Evolutionary conservation across 768 basidiomycete genomes (phyloP), one percentile per base, ranked within the genome.

Genomic region (Rhodotorula paludigena): DNA sequence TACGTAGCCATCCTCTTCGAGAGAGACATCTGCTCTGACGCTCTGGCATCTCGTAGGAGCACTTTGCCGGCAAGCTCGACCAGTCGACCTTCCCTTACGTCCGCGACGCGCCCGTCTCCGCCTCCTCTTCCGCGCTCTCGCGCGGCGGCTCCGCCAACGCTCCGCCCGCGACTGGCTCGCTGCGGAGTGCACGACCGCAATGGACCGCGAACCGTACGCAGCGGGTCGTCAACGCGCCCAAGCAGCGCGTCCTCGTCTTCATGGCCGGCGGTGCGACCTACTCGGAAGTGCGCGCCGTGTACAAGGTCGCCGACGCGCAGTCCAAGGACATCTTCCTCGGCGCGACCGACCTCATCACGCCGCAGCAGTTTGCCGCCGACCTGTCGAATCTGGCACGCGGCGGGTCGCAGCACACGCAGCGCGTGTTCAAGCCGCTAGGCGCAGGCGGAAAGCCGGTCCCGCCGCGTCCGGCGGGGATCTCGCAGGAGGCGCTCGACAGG

Each of bases 181-280:
- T 98, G 48, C 87, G 94, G 30, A 92, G 90, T 48, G 61, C 66
- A 76, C 80, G 30, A 74, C 80, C 75, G 14, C 71, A 39, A 41
- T 76, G 75, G 75, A 70, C 74, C 28, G 44, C 65, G 18, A 45
- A 57, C 8, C 63, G 62, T 0, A 65, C 63, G 25, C 63, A 64
- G 49, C 75, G 75, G 36, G 83, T 77, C 79, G 81, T 87, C 42
- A 82, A 83, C 36, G 80, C 81, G 57, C 77, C 78, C 5, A 77
- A 74, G 65, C 88, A 90, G 78, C 84, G 94, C 36, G 75, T 96
- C 21, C 82, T 99, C 42, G 84, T 97, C 25, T 98, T 98, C 78
- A 82, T 97, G 32, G 89, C 90, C 21, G 96, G 96, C 42, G 96
- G 96, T 4, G 87, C 93, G 84, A 93, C 96, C 3, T 92, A 92